Evolutionary conservation across 352 stramenopile species (phyloP), one percentile per base, ranked within the genome.

Genomic region (Sclerospora graminicola): DNA sequence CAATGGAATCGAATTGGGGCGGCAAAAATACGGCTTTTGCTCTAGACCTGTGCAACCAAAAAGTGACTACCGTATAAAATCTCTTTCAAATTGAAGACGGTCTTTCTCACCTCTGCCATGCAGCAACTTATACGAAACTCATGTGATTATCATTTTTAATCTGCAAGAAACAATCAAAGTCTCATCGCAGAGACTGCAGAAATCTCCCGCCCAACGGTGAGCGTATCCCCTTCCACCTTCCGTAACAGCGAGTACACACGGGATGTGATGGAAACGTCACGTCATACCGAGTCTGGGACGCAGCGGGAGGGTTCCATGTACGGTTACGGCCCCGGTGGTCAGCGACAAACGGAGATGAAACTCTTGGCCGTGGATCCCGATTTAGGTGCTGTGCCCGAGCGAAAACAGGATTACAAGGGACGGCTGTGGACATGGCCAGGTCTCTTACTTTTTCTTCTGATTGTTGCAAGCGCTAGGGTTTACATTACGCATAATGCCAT

Each of bases 331-430:
- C 18, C 33, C 7, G 8, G 9, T n/a, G 33, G 18, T 2, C 51
- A 58, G 27, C 70, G 69, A 3, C 57, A 60, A 45, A 86, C 70
- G 10, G 70, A 86, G 53, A 82, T 82, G 63, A 73, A 71, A 55
- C 66, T 85, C 42, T 45, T 56, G 47, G 69, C 69, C 20, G 45
- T 78, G 0, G 69, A 82, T 30, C 61, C 56, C 0, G 67, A 78
- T 5, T 42, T 60, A 0, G 55, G 54, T 0, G 18, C 50, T 2
- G 57, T 51, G 1, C 68, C 69, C 0, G 73, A 85, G 49, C 65
- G 68, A 16, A 63, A 50, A 7, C 31, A 54, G 13, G 69, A 83
- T 57, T 89, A 86, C 62, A 87, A 86, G 35, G 78, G 78, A 9
- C 72, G 75, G 23, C 67, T 80, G 43, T 60, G 66, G 55, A 81